These are phyloP conservation scores for Hypericum androsaemum DNA, from an alignment of 345 rosid genomes.

Conservation along the genomic window DNA sequence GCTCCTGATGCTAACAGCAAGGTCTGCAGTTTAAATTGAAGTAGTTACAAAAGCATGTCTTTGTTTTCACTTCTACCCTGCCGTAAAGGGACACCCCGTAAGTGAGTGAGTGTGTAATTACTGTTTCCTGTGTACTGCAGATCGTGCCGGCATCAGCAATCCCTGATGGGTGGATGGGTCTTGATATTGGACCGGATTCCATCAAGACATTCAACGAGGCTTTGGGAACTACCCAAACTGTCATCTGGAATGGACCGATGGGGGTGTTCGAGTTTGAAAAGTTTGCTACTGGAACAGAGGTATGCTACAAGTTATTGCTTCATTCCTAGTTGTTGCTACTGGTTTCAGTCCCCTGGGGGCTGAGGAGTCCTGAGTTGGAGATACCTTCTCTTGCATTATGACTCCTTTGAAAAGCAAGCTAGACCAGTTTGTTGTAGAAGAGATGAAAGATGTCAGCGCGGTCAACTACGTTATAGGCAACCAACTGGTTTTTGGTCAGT, in stretches of 20 bases:
- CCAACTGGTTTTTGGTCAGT: too few relatives aligned
- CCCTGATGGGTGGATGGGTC: conserved; percentile 98
- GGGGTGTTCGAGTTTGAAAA: conserved; percentile 90
- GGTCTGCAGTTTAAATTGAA: conserved; percentile 32
- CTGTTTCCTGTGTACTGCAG: conserved; percentile 28
- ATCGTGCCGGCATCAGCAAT: conserved; percentile 62
- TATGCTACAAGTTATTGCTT: conserved; percentile 1
- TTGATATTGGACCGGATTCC: conserved; percentile 38
- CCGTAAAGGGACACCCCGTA: not conserved
- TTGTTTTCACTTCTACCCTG: not conserved
- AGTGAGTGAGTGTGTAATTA: not conserved
- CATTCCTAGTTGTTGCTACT: not conserved
- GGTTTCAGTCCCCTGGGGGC: too few relatives aligned
- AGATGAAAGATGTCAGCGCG: too few relatives aligned
- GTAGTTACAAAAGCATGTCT: not conserved
- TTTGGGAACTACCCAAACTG: conserved; percentile 68
- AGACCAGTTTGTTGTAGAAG: too few relatives aligned
- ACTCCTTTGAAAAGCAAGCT: too few relatives aligned
- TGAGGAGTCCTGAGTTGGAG: too few relatives aligned
- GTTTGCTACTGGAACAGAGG: conserved; percentile 74
- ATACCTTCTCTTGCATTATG: too few relatives aligned
- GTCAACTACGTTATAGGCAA: too few relatives aligned
- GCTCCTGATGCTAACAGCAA: conserved; percentile 84
- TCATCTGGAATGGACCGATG: conserved; percentile 99
- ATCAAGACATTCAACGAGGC: conserved; percentile 67